Evolutionary conservation across 2,329 filamentous ascomycete species (phyloP).

Genomic region (Trichophyton mentagrophytes): DNA sequence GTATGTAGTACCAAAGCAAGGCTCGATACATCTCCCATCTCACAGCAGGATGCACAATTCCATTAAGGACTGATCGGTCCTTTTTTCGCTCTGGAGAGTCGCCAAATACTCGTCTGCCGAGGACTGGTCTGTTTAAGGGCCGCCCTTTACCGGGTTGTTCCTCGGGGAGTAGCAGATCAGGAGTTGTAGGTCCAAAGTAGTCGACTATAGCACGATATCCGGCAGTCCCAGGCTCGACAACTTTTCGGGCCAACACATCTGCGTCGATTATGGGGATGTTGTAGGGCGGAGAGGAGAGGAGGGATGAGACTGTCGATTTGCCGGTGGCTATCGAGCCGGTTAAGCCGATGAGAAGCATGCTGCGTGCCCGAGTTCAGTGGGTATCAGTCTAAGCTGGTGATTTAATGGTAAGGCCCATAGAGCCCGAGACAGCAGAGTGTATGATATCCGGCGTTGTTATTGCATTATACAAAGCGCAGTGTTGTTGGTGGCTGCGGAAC

Average conservation of each 20-base stretch:
- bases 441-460: not conserved
- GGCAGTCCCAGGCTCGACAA: conserved; percentile 80
- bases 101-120: conserved; percentile 80
- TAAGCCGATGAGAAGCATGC: conserved; percentile 90
- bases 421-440: not conserved
- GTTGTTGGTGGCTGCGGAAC: not conserved
- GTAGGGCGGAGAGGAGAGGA: conserved; percentile 70
- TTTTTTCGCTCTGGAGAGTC: conserved; percentile 53
- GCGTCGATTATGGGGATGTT: conserved; percentile 86
- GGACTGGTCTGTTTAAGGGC: conserved; percentile 71
- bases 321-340: conserved; percentile 96
- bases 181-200: conserved; percentile 70
- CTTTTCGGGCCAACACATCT: conserved; percentile 79
- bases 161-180: conserved; percentile 63
- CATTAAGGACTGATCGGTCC: conserved; percentile 68
- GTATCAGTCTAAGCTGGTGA: not conserved
- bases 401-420: not conserved
- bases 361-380: not conserved
- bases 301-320: conserved; percentile 84
- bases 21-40: conserved; percentile 65
- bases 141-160: conserved; percentile 30
- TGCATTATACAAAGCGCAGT: not conserved
- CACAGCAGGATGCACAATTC: conserved; percentile 87
- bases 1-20: conserved; percentile 59
- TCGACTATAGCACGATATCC: conserved; percentile 73